These are phyloP conservation scores for Boletus mariae DNA, from an alignment of 1,284 basidiomycete genomes.

Conservation along the genomic window DNA sequence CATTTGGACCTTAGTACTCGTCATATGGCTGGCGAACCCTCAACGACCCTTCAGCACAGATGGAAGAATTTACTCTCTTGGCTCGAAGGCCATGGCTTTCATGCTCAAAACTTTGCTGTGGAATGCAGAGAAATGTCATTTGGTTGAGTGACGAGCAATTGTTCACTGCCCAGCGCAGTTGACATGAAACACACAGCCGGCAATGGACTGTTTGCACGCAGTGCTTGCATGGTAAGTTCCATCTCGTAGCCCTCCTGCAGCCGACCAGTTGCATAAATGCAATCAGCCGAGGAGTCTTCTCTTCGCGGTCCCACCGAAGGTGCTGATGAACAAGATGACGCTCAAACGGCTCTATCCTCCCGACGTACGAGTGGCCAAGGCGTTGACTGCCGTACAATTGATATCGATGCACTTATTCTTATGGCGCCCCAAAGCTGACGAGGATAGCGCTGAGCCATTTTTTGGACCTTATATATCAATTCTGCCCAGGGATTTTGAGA, in stretches of 20 bases:
- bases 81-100: conserved; percentile 54
- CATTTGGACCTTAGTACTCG: too few species aligned
- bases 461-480: conserved; percentile 77
- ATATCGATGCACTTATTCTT: conserved; percentile 63
- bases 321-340: conserved; percentile 69
- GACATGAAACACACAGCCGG: conserved; percentile 43
- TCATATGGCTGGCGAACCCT: not conserved
- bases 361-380: conserved; percentile 14
- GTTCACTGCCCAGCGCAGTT: conserved; percentile 1
- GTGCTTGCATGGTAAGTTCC: conserved; percentile 41
- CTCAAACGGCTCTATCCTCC: conserved; percentile 52
- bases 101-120: conserved; percentile 40
- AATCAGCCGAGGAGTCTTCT: conserved; percentile 52
- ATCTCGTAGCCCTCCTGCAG: too few species aligned
- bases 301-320: conserved; percentile 65
- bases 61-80: conserved; percentile 57
- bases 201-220: conserved; percentile 63
- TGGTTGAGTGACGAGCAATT: conserved; percentile 33
- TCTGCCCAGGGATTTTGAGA: conserved; percentile 64
- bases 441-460: conserved; percentile 48
- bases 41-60: conserved; percentile 11
- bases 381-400: conserved; percentile 54
- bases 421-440: conserved; percentile 39
- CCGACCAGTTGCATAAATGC: not conserved
- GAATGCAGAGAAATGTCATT: conserved; percentile 41